A percentile compares a stretch with the other conserved stretches of the same genome.
Conservation (phyloP, 1,139 yeast species). For the Pichia kudriavzevii region DNA sequence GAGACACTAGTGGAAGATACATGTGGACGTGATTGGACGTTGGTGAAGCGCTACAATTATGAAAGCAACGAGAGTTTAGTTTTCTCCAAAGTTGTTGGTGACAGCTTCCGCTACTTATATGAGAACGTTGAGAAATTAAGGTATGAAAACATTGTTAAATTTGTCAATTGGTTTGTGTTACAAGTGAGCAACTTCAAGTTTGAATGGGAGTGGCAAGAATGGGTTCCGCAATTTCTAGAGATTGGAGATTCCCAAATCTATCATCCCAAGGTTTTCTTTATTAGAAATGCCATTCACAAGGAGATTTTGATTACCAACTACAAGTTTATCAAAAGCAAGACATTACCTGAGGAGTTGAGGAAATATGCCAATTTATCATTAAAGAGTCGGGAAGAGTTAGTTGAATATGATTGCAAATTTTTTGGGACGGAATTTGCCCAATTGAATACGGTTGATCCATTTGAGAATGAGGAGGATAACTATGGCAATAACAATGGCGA, state of each 20-base stretch:
- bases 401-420: slow-evolving; percentile 26
- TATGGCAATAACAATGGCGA: slow-evolving; percentile 1
- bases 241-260: slow-evolving; percentile 34
- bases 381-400: slow-evolving; percentile 25
- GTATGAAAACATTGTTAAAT: slow-evolving; percentile 65
- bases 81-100: slow-evolving; percentile 91
- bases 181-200: slow-evolving; percentile 92
- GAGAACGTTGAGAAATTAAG: slow-evolving; percentile 61
- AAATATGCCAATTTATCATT: slow-evolving; percentile 51
- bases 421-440: slow-evolving; percentile 24
- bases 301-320: slow-evolving; percentile 73
- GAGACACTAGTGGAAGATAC: slow-evolving; percentile 84
- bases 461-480: slow-evolving; percentile 19
- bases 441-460: slow-evolving; percentile 14
- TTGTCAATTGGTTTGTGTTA: slow-evolving; percentile 86
- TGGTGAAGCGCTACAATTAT: slow-evolving; percentile 15
- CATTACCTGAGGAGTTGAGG: slow-evolving; percentile 69
- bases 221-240: slow-evolving; percentile 54
- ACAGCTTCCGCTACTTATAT: slow-evolving; percentile 83
- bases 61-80: slow-evolving; percentile 48
- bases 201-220: slow-evolving; percentile 98
- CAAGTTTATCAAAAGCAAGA: slow-evolving; percentile 55
- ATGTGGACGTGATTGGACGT: slow-evolving; percentile 47
- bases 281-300: slow-evolving; percentile 72
- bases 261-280: slow-evolving; percentile 72